Conservation (phyloP, 2,329 filamentous ascomycete species). For the Aspergillus fumigatiaffinis region DNA sequence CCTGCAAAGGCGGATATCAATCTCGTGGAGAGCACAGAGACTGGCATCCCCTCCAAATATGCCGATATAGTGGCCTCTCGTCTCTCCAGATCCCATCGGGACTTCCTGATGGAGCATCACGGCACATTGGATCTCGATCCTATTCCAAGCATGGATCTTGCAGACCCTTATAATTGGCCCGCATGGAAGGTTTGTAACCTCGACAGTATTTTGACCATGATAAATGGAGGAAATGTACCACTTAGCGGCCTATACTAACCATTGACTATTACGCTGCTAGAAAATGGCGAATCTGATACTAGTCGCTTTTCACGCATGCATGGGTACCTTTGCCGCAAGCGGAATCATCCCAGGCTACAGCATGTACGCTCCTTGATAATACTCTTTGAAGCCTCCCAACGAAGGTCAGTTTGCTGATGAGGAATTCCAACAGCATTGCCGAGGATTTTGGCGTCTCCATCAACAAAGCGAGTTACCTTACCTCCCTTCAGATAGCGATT, state of each 20-base stretch:
- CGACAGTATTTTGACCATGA: neutral
- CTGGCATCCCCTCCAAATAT: slow-evolving; percentile 20
- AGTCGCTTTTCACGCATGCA: slow-evolving; percentile 57
- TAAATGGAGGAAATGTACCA: neutral
- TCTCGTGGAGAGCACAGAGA: slow-evolving; percentile 27
- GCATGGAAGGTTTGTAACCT: slow-evolving; percentile 44
- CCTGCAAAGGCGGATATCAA: slow-evolving; percentile 23
- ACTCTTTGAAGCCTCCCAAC: neutral
- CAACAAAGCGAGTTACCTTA: slow-evolving; percentile 51
- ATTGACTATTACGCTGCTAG: slow-evolving; percentile 24
- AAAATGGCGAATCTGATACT: slow-evolving; percentile 54
- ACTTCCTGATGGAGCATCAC: slow-evolving; percentile 52
- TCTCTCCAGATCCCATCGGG: slow-evolving; percentile 29
- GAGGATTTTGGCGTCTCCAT: slow-evolving; percentile 48
- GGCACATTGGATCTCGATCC: slow-evolving; percentile 55
- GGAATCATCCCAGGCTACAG: slow-evolving; percentile 55
- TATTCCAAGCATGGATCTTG: slow-evolving; percentile 47
- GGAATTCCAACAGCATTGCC: slow-evolving; percentile 40
- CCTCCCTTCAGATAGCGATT: slow-evolving; percentile 53
- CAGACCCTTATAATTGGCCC: slow-evolving; percentile 57
- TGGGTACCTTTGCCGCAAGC: slow-evolving; percentile 55
- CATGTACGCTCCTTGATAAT: slow-evolving; percentile 8
- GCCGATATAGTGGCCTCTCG: slow-evolving; percentile 24
- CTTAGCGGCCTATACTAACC: neutral
- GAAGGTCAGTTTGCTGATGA: neutral